Evolutionary conservation across 2,329 filamentous ascomycete species (phyloP).

Genomic region (Apiospora arundinis): DNA sequence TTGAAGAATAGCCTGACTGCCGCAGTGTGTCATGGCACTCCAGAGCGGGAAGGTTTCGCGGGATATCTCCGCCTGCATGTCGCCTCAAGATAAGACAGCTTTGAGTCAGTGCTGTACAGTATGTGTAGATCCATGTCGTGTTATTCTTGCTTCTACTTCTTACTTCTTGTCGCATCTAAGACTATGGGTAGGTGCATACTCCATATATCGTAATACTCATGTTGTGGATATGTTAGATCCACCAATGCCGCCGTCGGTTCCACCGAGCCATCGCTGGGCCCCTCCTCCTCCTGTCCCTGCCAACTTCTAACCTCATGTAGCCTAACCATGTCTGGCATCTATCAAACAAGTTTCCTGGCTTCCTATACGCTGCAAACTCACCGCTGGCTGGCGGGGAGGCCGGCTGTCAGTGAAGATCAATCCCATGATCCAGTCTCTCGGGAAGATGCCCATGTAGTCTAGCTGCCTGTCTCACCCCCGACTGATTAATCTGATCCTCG

Average conservation of each 20-base stretch:
- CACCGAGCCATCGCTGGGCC: not conserved
- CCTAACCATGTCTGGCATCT: conserved; percentile 3
- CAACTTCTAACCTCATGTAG: no score
- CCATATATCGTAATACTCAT: not conserved
- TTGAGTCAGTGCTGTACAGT: not conserved
- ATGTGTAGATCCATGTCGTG: not conserved
- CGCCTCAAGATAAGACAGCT: not conserved
- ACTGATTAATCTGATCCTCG: not conserved
- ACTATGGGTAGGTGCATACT: not conserved
- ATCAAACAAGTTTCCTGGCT: not conserved
- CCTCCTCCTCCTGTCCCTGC: not conserved
- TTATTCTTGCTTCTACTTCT: not conserved
- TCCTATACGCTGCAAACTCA: not conserved
- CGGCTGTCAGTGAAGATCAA: conserved; percentile 11
- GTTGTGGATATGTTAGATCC: conserved; percentile 8
- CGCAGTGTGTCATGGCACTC: not conserved
- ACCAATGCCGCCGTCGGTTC: conserved; percentile 5
- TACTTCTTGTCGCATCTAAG: not conserved
- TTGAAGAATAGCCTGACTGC: conserved; percentile 1
- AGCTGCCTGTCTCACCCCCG: not conserved
- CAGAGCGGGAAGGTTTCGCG: not conserved
- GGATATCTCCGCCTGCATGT: not conserved
- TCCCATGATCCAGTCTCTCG: not conserved
- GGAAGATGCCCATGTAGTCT: not conserved
- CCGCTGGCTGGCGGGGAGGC: conserved; percentile 3